A percentile compares a stretch with the other conserved stretches of the same genome.
These are phyloP conservation scores for Crithidia sp. DNA, from an alignment of 208 protist genomes.

Conservation along the genomic window DNA sequence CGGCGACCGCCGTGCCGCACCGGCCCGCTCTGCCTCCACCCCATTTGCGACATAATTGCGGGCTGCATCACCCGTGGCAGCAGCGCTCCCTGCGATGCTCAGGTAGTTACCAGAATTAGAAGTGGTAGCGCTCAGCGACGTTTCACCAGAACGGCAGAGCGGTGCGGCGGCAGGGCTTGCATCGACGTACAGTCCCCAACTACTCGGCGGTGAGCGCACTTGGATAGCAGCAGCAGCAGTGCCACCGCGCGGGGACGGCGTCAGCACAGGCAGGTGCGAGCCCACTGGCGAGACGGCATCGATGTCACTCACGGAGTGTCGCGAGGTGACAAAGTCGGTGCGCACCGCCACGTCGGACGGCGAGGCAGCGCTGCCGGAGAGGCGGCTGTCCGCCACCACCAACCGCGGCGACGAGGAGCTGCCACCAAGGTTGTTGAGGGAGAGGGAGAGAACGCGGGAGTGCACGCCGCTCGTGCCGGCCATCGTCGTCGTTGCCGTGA, in stretches of 20 bases:
- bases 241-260: background rate
- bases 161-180: background rate
- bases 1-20: background rate
- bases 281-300: background rate
- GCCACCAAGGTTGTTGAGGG: background rate
- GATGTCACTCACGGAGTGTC: conserved; percentile 11
- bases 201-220: background rate
- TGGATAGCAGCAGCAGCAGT: no score
- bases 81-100: background rate
- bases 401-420: background rate
- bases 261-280: background rate
- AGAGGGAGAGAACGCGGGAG: conserved; percentile 17
- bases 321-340: conserved; percentile 30
- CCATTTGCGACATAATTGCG: no score
- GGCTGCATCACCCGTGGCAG: no score
- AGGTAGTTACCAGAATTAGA: background rate
- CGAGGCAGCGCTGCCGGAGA: background rate
- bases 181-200: no score
- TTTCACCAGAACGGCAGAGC: background rate
- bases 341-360: conserved; percentile 8
- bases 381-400: background rate
- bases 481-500: background rate
- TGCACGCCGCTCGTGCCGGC: background rate
- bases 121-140: conserved; percentile 3
- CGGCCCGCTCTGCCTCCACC: background rate